phyloP scores from a whole-genome alignment of 1,139 yeast species.

The Scheffersomyces segobiensis region DNA sequence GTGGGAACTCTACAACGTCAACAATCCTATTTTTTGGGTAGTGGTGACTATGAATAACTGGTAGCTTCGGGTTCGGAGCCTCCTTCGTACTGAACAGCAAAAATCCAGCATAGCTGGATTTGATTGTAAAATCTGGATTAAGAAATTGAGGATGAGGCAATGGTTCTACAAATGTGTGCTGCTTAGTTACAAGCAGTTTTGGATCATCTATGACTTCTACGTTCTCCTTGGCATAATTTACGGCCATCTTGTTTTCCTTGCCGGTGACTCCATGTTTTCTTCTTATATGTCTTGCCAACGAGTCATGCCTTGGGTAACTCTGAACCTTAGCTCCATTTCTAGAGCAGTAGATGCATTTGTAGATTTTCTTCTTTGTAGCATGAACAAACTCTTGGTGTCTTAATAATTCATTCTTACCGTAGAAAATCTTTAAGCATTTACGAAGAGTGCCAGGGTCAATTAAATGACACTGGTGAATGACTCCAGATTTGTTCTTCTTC shows the following conservation, averaged over 20 bases:
- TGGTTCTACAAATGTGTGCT: constrained; percentile 20
- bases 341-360: constrained; percentile 46
- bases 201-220: constrained; percentile 41
- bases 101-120: constrained; percentile 33
- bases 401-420: constrained; percentile 46
- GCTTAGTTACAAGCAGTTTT: constrained; percentile 11
- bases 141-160: constrained; percentile 35
- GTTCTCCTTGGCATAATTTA: constrained; percentile 48
- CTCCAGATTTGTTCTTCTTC: constrained; percentile 28
- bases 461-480: constrained; percentile 45
- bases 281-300: constrained; percentile 47
- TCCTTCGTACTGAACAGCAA: constrained; percentile 27
- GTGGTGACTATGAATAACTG: constrained; percentile 2
- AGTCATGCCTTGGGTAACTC: constrained; percentile 49
- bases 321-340: constrained; percentile 38
- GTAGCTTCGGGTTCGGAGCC: constrained; percentile 4
- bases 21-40: constrained; percentile 7
- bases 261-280: constrained; percentile 50
- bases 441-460: constrained; percentile 32
- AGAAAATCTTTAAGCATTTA: constrained; percentile 43
- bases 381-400: constrained; percentile 52
- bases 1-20: constrained; percentile 13
- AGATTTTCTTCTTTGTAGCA: constrained; percentile 46
- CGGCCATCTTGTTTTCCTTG: constrained; percentile 48
- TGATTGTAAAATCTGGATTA: constrained; percentile 30